Base-by-base conservation (phyloP, 805 yeast species). In the Metschnikowia aberdeeniae region DNA sequence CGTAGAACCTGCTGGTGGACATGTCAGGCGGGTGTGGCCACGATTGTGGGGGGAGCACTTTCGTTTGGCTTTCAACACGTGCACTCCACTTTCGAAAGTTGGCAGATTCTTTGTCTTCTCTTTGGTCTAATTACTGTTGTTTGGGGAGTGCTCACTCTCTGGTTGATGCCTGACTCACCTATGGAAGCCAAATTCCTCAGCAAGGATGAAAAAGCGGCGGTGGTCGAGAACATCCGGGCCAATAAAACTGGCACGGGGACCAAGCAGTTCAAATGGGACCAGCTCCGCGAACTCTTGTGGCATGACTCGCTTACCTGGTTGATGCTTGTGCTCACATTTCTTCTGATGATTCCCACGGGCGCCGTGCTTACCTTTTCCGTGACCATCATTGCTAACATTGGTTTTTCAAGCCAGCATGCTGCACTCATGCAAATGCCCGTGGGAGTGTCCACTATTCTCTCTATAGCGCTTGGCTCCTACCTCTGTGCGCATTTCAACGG, bases 31-130 rank as follows among this genome's bases (percentile, higher is more conserved):
- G 84, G 86, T 13, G 70, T 11, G 62, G 80, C 82, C 1, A 73
- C 81, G 19, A 70, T 76, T 8, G 78, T 82, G 19, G 74, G 74
- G 3, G 68, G 72, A 1, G 53, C 67, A 10, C 53, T 70, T 27
- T 67, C 58, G 70, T 3, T 72, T 60, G 81, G 73, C 0, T 80
- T 81, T 57, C 80, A 77, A 53, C 80, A 76, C 51, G 72, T 80
- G 19, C 50, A 55, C 37, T 48, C 60, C 9, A 39, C 50, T 4
- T 68, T 78, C 44, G 59, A 68, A 22, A 73, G 82, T n/a, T 81
- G 85, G 85, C 82, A 78, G 59, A 77, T 80, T 38, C 72, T 80
- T 62, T 81, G 78, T 58, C 55, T 80, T 13, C 72, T 77, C 4
- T 75, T 80, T 56, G 86, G 86, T 7, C 40, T 76, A 2, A 55